A percentile compares a stretch with the other conserved stretches of the same genome.
Conservation (phyloP, 2,329 filamentous ascomycete species). For the Venturia effusa region DNA sequence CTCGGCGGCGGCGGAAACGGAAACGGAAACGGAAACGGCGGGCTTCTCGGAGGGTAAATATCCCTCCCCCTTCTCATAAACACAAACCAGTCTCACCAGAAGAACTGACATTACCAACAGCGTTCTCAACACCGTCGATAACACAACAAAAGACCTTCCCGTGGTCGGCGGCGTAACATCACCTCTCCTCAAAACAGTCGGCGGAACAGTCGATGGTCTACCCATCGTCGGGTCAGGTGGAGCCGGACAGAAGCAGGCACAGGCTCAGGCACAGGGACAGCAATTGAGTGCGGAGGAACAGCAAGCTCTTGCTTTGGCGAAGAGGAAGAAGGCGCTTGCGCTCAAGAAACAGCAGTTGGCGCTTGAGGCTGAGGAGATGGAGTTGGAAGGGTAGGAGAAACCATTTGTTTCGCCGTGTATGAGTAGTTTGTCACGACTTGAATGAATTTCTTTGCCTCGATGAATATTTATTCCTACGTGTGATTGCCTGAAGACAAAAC, state of each 20-base stretch:
- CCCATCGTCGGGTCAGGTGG: slow-evolving; percentile 15
- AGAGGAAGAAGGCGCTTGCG: slow-evolving; percentile 14
- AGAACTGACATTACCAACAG: slow-evolving; percentile 7
- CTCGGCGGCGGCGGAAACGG: slow-evolving; percentile 14
- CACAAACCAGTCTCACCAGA: neutral
- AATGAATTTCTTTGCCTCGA: neutral
- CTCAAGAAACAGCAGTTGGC: slow-evolving; percentile 13
- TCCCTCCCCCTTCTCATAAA: neutral
- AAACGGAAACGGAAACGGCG: slow-evolving; percentile 11
- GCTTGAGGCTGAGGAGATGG: slow-evolving; percentile 13
- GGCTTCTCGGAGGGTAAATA: slow-evolving; percentile 15
- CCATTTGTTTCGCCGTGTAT: neutral
- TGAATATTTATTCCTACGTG: neutral
- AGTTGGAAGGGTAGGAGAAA: slow-evolving; percentile 14
- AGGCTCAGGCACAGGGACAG: neutral
- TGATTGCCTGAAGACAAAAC: too few species aligned
- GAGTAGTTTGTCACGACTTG: neutral
- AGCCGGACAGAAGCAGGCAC: neutral
- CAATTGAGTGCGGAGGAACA: slow-evolving; percentile 12
- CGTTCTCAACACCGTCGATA: slow-evolving; percentile 14
- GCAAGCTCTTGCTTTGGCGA: slow-evolving; percentile 12
- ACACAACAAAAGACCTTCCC: slow-evolving; percentile 15
- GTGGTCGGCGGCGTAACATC: slow-evolving; percentile 14
- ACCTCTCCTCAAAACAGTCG: slow-evolving; percentile 15
- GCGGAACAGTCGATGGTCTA: slow-evolving; percentile 14